Percentiles rank a stretch among this genome's conserved stretches.
Evolutionary conservation across 352 stramenopile species (phyloP).

Genomic region (Blastocystis sp.): DNA sequence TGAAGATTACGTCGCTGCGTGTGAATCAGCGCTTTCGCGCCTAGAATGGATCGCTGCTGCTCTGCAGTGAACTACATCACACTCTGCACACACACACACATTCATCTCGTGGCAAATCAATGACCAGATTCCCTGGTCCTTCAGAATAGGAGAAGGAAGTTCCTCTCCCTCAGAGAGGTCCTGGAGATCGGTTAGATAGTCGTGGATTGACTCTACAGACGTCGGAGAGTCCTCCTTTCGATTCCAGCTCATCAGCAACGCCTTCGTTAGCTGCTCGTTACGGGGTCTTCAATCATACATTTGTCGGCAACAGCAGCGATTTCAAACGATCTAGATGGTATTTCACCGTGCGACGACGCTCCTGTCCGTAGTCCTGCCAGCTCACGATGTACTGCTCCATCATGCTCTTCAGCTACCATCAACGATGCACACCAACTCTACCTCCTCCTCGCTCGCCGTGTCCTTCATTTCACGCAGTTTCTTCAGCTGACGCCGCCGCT

Average conservation of each 20-base stretch:
- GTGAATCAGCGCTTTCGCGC: constrained; percentile 53
- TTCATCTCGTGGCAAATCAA: constrained; percentile 59
- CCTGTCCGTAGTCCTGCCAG: constrained; percentile 63
- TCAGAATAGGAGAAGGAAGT: not conserved
- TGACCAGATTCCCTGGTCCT: constrained; percentile 34
- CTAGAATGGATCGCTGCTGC: constrained; percentile 52
- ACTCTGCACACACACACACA: not conserved
- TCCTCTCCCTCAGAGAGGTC: not conserved
- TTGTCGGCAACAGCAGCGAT: constrained; percentile 60
- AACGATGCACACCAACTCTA: not conserved
- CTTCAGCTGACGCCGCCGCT: constrained; percentile 44
- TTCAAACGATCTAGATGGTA: constrained; percentile 63
- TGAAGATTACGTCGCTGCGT: constrained; percentile 56
- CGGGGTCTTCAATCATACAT: constrained; percentile 45
- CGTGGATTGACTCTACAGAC: constrained; percentile 3
- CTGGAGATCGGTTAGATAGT: constrained; percentile 25
- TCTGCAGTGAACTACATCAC: constrained; percentile 44
- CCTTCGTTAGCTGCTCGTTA: constrained; percentile 62
- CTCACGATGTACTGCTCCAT: constrained; percentile 63
- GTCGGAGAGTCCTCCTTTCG: constrained; percentile 41
- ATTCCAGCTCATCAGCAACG: constrained; percentile 62
- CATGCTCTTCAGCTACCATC: constrained; percentile 36
- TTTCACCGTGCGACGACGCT: constrained; percentile 63
- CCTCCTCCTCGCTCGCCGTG: constrained; percentile 61
- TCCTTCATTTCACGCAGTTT: constrained; percentile 63